A percentile compares a stretch with the other conserved stretches of the same genome.
Conservation (phyloP, 2,329 filamentous ascomycete genomes). For the Hypoxylon sp. region DNA sequence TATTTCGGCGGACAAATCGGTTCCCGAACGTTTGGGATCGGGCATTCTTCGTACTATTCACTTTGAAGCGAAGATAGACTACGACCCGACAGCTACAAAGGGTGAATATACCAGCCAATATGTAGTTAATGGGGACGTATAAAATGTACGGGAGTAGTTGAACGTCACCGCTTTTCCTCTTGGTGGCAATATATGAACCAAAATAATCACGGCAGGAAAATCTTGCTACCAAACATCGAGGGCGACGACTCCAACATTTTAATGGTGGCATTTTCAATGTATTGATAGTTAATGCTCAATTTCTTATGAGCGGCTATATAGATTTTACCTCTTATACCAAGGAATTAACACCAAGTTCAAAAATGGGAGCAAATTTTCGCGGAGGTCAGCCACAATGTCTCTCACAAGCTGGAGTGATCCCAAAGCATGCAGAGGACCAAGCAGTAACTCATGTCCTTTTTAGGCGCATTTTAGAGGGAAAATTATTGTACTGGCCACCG, state of each 20-base stretch:
- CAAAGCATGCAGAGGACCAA: background rate
- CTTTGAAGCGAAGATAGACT: slow-evolving; percentile 1
- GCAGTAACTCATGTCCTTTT: too few species aligned
- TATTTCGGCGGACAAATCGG: background rate
- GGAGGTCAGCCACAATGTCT: background rate
- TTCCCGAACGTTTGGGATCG: background rate
- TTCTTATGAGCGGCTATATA: background rate
- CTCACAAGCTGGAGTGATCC: background rate
- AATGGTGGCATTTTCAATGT: background rate
- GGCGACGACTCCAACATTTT: background rate
- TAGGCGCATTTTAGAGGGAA: too few species aligned
- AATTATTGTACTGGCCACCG: too few species aligned
- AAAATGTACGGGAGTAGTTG: background rate
- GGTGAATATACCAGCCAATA: background rate
- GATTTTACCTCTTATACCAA: background rate
- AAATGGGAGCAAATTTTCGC: background rate
- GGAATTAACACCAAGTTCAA: background rate
- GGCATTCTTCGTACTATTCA: slow-evolving; percentile 8
- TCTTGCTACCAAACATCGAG: background rate
- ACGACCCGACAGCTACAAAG: background rate
- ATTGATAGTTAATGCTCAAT: background rate
- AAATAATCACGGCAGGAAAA: background rate
- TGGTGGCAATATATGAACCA: background rate
- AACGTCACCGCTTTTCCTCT: background rate
- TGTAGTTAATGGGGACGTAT: background rate